phyloP scores from a whole-genome alignment of 768 basidiomycete genomes.

The Austroboletus eburneus region DNA sequence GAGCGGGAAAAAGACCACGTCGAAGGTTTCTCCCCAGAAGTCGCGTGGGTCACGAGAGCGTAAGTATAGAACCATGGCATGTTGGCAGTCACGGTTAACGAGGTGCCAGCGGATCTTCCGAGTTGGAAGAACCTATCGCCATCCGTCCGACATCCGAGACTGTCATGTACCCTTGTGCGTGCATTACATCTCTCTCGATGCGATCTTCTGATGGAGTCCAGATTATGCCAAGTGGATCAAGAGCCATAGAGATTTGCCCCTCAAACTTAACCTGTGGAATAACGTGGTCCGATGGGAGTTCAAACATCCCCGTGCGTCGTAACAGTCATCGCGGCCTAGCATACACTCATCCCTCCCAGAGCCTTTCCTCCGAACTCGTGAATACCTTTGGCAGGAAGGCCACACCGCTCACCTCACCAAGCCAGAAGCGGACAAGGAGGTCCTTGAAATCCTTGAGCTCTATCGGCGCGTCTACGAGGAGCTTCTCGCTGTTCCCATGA shows the following conservation, averaged over 20 bases:
- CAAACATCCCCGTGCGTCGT: slow-evolving; percentile 86
- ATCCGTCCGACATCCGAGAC: slow-evolving; percentile 99
- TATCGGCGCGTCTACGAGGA: slow-evolving; percentile 96
- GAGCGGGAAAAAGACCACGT: slow-evolving; percentile 98
- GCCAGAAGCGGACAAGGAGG: slow-evolving; percentile 86
- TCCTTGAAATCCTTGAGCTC: slow-evolving; percentile 89
- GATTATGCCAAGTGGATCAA: slow-evolving; percentile 99
- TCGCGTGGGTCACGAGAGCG: slow-evolving; percentile 99
- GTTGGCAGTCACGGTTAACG: neutral
- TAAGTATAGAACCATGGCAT: slow-evolving; percentile 37
- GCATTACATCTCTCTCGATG: neutral
- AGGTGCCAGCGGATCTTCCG: slow-evolving; percentile 70
- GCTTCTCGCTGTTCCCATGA: slow-evolving; percentile 94
- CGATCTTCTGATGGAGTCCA: slow-evolving; percentile 26
- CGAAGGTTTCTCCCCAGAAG: slow-evolving; percentile 98
- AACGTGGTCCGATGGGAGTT: slow-evolving; percentile 99
- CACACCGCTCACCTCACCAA: slow-evolving; percentile 94
- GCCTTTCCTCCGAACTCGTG: slow-evolving; percentile 97
- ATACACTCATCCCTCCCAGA: slow-evolving; percentile 45
- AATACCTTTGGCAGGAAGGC: slow-evolving; percentile 99
- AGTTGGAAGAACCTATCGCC: slow-evolving; percentile 95
- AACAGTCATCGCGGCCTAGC: neutral
- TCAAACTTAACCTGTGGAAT: slow-evolving; percentile 99
- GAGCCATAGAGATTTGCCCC: slow-evolving; percentile 91
- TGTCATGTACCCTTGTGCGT: slow-evolving; percentile 96